A percentile compares a stretch with the other conserved stretches of the same genome.
Conservation (phyloP, 306 rosid species). For the Castanea crenata region DNA sequence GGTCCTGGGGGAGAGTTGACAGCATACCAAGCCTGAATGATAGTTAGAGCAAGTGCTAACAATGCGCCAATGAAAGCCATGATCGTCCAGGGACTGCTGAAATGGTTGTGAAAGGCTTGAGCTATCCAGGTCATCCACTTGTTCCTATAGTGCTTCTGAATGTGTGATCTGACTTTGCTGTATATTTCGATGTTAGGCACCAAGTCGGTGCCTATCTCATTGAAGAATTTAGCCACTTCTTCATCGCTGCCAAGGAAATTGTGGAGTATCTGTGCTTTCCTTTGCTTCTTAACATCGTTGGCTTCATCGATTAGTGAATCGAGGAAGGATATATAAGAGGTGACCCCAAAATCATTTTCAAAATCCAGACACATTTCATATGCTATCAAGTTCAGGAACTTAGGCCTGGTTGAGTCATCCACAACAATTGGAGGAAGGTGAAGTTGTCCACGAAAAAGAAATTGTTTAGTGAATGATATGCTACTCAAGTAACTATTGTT, state of each 20-base stretch:
- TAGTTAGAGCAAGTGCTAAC: neutral
- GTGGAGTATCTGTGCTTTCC: slow-evolving; percentile 11
- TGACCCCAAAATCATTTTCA: slow-evolving; percentile 19
- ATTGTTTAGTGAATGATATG: neutral
- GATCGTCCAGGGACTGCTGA: slow-evolving; percentile 31
- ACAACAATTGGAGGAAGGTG: slow-evolving; percentile 8
- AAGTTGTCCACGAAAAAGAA: neutral
- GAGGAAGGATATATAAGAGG: slow-evolving; percentile 27
- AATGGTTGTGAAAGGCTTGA: slow-evolving; percentile 4
- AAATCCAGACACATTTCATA: slow-evolving; percentile 43
- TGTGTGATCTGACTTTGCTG: fast-evolving
- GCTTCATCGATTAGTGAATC: slow-evolving; percentile 41
- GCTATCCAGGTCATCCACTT: slow-evolving; percentile 28
- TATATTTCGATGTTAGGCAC: neutral
- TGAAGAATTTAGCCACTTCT: slow-evolving; percentile 38
- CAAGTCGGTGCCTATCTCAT: slow-evolving; percentile 28
- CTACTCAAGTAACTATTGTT: neutral
- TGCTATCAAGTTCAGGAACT: slow-evolving; percentile 32
- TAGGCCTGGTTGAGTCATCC: neutral
- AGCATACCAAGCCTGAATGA: slow-evolving; percentile 6
- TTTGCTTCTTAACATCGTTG: slow-evolving; percentile 19
- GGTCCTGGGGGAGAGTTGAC: neutral
- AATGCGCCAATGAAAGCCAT: slow-evolving; percentile 12
- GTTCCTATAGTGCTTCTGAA: neutral
- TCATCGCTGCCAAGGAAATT: slow-evolving; percentile 39